Percentiles rank a stretch among this genome's conserved stretches.
Conservation (phyloP, 108 stramenopile genomes). For the Skeletonema menzelii region DNA sequence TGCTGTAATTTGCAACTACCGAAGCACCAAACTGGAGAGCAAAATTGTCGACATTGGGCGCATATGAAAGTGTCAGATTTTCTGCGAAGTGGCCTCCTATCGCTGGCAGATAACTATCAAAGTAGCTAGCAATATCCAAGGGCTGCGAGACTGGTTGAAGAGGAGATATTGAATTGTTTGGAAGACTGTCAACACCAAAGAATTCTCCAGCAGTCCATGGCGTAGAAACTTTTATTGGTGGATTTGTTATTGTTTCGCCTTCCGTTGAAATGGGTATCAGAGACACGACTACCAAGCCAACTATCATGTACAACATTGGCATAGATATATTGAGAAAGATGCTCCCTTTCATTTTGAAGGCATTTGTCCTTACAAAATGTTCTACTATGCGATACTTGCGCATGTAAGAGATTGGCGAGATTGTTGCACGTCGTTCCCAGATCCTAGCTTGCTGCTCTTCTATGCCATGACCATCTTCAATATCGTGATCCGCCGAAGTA, state of each 20-base stretch:
- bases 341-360: constrained; percentile 27
- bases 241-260: constrained; percentile 8
- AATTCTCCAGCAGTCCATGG: not conserved
- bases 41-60: constrained; percentile 8
- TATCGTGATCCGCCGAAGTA: too few species aligned
- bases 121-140: not conserved
- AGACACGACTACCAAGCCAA: constrained; percentile 11
- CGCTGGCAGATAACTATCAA: constrained; percentile 1
- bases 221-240: constrained; percentile 11
- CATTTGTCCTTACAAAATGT: constrained; percentile 31
- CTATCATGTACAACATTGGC: constrained; percentile 34
- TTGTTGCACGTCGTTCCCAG: constrained; percentile 22
- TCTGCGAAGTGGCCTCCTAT: constrained; percentile 25
- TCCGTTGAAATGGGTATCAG: not conserved
- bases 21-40: constrained; percentile 29
- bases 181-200: too few species aligned
- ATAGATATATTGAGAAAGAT: constrained; percentile 32
- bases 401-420: constrained; percentile 1
- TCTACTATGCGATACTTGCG: constrained; percentile 14
- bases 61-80: constrained; percentile 27
- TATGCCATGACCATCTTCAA: not conserved
- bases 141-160: not conserved
- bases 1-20: constrained; percentile 15
- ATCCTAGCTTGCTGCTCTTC: constrained; percentile 19
- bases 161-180: not conserved